Evolutionary conservation across 1,284 basidiomycete genomes (phyloP).

Genomic region (Malassezia arunalokei): DNA sequence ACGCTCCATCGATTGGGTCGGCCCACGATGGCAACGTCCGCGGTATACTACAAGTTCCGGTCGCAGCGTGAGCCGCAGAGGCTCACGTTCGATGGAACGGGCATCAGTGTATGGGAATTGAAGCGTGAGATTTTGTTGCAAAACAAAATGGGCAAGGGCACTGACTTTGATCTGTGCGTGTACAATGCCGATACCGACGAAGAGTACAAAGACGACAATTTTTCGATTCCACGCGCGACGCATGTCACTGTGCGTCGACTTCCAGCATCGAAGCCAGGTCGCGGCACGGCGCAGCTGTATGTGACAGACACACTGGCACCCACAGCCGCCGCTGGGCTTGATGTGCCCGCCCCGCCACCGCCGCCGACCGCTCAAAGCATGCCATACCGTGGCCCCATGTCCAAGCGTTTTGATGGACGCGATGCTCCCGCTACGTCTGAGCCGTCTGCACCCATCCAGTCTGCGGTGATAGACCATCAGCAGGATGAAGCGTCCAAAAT

Average conservation of each 20-base stretch:
- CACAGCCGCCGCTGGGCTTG: constrained; percentile 10
- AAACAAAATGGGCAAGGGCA: constrained; percentile 88
- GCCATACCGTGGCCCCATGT: constrained; percentile 52
- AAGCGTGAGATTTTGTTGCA: constrained; percentile 95
- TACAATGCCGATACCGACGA: constrained; percentile 49
- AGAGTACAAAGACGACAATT: constrained; percentile 81
- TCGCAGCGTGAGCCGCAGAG: constrained; percentile 86
- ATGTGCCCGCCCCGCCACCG: constrained; percentile 10
- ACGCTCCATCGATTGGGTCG: neutral
- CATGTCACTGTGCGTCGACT: constrained; percentile 84
- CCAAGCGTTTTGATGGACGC: constrained; percentile 77
- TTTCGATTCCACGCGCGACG: constrained; percentile 82
- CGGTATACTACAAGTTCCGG: constrained; percentile 94
- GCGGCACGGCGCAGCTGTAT: constrained; percentile 80
- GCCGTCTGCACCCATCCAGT: neutral
- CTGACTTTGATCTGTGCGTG: constrained; percentile 87
- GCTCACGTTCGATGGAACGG: constrained; percentile 93
- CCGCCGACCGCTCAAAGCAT: constrained; percentile 14
- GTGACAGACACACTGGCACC: constrained; percentile 50
- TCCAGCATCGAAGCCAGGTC: constrained; percentile 71
- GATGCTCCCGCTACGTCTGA: constrained; percentile 49
- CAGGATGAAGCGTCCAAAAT: constrained; percentile 49
- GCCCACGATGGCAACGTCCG: constrained; percentile 39
- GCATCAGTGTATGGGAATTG: constrained; percentile 95
- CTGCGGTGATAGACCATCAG: neutral